These are phyloP conservation scores for Xylariales sp. DNA, from an alignment of 2,329 filamentous ascomycete species.

Conservation along the genomic window DNA sequence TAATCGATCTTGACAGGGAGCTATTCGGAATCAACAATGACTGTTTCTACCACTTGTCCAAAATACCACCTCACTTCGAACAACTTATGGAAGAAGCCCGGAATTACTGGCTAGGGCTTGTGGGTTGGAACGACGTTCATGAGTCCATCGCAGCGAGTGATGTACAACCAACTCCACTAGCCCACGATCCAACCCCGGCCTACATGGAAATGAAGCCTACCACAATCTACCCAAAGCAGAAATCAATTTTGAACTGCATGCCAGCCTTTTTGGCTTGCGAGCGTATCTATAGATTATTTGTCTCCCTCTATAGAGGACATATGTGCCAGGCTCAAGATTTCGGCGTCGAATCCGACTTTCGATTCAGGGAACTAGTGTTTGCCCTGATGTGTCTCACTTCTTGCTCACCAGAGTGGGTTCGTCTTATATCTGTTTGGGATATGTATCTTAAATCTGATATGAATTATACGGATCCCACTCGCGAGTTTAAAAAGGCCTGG, in stretches of 20 bases:
- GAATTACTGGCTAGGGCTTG: slow-evolving; percentile 7
- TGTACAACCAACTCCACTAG: neutral
- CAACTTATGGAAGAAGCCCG: slow-evolving; percentile 5
- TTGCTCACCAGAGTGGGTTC: slow-evolving; percentile 25
- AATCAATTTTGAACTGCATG: slow-evolving; percentile 17
- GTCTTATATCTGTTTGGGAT: neutral
- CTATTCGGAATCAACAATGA: slow-evolving; percentile 10
- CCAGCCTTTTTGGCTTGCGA: slow-evolving; percentile 21
- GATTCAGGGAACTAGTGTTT: slow-evolving; percentile 20
- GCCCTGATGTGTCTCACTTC: slow-evolving; percentile 24
- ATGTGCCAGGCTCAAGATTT: slow-evolving; percentile 10
- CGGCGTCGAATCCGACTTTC: slow-evolving; percentile 15
- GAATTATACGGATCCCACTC: too few relatives aligned
- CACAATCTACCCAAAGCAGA: slow-evolving; percentile 7
- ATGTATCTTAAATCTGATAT: neutral
- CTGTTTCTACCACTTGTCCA: slow-evolving; percentile 15
- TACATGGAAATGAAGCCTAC: slow-evolving; percentile 19
- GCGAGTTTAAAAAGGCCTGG: too few relatives aligned
- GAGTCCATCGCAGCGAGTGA: slow-evolving; percentile 25
- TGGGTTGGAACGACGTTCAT: slow-evolving; percentile 1
- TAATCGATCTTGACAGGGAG: slow-evolving; percentile 27
- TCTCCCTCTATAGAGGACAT: neutral
- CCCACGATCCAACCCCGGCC: slow-evolving; percentile 11
- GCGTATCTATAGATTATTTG: slow-evolving; percentile 5
- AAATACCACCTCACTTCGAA: slow-evolving; percentile 4